These are phyloP conservation scores for Guadua angustifolia DNA, from an alignment of 176 grass and related monocot genomes.

Conservation along the genomic window DNA sequence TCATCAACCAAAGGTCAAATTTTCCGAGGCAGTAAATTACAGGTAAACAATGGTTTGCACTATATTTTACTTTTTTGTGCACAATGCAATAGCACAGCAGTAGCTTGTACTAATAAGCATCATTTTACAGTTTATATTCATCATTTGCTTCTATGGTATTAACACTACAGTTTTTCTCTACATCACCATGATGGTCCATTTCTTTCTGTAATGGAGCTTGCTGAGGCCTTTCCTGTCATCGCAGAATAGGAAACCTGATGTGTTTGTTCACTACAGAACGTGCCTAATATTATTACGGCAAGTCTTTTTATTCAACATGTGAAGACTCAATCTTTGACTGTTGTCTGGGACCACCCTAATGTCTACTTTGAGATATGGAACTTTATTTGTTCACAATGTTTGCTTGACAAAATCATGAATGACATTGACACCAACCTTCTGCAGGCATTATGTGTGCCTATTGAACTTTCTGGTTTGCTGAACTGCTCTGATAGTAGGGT, in stretches of 20 bases:
- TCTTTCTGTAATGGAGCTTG: not conserved
- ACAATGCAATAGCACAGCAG: not conserved
- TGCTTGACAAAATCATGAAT: not conserved
- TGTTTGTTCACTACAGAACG: not conserved
- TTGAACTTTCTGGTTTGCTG: not conserved
- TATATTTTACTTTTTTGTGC: not conserved
- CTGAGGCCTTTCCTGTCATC: not conserved
- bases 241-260: not conserved
- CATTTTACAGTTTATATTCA: not conserved
- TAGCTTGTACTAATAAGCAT: not conserved
- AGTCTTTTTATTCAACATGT: not conserved
- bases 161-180: not conserved
- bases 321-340: not conserved
- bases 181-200: not conserved
- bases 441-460: not conserved
- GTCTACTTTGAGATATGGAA: not conserved
- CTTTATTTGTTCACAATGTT: constrained; percentile 14
- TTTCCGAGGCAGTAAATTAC: constrained; percentile 38
- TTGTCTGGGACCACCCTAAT: constrained; percentile 9
- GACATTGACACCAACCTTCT: not conserved
- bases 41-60: constrained; percentile 38
- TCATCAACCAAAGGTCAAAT: constrained; percentile 60
- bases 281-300: not conserved
- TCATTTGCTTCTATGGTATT: not conserved
- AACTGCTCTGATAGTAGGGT: not conserved